Conservation (phyloP, 2,329 filamentous ascomycete genomes). For the Cytospora chrysosperma region DNA sequence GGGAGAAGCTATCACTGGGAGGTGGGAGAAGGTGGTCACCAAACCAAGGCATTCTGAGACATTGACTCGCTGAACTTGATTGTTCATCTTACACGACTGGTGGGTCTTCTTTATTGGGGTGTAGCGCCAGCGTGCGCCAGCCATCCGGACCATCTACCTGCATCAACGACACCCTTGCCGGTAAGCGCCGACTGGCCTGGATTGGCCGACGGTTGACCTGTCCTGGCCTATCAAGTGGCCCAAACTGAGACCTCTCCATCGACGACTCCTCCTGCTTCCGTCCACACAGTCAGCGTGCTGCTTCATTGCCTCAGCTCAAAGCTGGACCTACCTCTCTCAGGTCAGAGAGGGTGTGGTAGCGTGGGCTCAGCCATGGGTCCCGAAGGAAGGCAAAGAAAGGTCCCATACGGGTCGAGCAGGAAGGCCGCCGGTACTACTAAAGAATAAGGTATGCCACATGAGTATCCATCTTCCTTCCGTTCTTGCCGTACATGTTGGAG, state of each 20-base stretch:
- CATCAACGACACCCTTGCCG: constrained; percentile 39
- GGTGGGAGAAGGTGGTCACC: constrained; percentile 26
- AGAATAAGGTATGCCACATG: constrained; percentile 24
- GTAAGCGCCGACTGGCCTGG: constrained; percentile 52
- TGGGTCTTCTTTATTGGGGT: constrained; percentile 40
- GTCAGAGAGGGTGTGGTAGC: constrained; percentile 19
- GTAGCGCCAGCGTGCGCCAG: constrained; percentile 46
- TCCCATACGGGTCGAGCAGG: constrained; percentile 18
- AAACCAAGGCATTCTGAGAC: constrained; percentile 47
- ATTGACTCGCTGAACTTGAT: constrained; percentile 44
- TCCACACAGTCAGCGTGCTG: constrained; percentile 26
- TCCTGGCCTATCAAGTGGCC: constrained; percentile 44
- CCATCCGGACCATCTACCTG: constrained; percentile 38
- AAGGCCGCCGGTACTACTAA: constrained; percentile 26
- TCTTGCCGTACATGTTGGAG: constrained; percentile 15
- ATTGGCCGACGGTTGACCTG: constrained; percentile 41
- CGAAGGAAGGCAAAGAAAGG: constrained; percentile 13
- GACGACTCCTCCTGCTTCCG: constrained; percentile 32
- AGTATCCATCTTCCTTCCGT: constrained; percentile 8
- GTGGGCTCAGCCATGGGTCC: constrained; percentile 12
- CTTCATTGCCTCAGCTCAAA: constrained; percentile 17
- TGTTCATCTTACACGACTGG: constrained; percentile 44
- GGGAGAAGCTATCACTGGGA: constrained; percentile 22
- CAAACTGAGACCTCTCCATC: constrained; percentile 36
- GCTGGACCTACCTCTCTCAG: constrained; percentile 15